These are phyloP conservation scores for Apophysomyces sp. DNA, from an alignment of 371 early-diverging fungal genomes.

Conservation along the genomic window DNA sequence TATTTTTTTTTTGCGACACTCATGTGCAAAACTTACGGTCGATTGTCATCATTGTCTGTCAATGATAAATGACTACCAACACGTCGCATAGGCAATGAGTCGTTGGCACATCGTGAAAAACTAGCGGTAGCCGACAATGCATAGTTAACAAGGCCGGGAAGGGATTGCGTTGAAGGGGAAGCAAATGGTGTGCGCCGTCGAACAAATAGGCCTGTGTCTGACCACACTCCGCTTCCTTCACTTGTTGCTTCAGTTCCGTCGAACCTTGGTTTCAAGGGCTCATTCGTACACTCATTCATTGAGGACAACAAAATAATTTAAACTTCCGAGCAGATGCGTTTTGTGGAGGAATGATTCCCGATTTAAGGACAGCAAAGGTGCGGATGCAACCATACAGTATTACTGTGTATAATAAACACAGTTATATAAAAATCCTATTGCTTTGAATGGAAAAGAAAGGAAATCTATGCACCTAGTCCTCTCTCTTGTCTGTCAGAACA, in stretches of 20 bases:
- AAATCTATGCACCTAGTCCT: too few species aligned
- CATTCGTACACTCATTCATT: not conserved
- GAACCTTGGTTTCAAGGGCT: not conserved
- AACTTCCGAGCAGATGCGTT: not conserved
- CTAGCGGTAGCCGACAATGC: slow-evolving; percentile 19
- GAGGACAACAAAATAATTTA: not conserved
- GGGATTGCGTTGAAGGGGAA: slow-evolving; percentile 37
- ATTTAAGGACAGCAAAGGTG: too few species aligned
- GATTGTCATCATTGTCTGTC: not conserved
- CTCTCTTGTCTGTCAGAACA: too few species aligned
- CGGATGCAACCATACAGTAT: too few species aligned
- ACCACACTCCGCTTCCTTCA: not conserved
- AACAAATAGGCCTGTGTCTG: not conserved
- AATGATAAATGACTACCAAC: slow-evolving; percentile 16
- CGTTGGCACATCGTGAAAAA: slow-evolving; percentile 5
- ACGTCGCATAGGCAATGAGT: slow-evolving; percentile 18
- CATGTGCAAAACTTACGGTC: not conserved
- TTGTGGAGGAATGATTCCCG: too few species aligned
- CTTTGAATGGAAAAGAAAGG: too few species aligned
- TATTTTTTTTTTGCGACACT: slow-evolving; percentile 14
- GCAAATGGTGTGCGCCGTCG: slow-evolving; percentile 19
- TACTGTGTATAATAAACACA: too few species aligned
- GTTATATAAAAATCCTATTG: too few species aligned
- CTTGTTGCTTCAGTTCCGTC: not conserved
- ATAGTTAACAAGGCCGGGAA: slow-evolving; percentile 32